Evolutionary conservation across 2,329 filamentous ascomycete genomes (phyloP).

Genomic region (Arthrobotrys pseudoclavata): DNA sequence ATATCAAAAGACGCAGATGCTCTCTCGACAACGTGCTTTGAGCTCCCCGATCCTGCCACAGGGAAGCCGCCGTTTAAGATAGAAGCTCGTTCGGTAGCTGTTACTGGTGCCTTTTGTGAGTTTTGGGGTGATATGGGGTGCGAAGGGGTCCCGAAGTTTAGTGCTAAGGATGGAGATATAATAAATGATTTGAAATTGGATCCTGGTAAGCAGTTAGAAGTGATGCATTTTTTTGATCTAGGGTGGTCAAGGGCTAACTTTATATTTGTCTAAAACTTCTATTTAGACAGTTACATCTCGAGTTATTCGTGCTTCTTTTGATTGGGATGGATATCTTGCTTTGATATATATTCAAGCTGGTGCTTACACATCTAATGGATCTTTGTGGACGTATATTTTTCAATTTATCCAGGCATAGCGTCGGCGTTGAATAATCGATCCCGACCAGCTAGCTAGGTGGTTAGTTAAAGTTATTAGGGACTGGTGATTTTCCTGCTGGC

Average conservation of each 20-base stretch:
- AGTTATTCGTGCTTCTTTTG: constrained; percentile 3
- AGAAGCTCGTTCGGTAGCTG: neutral
- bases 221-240: neutral
- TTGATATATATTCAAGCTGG: too few species aligned
- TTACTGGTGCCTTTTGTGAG: neutral
- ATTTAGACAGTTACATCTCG: neutral
- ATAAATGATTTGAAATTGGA: neutral
- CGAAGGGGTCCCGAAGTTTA: neutral
- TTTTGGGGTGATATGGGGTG: neutral
- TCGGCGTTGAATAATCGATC: too few species aligned
- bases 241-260: neutral
- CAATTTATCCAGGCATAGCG: too few species aligned
- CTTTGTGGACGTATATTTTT: too few species aligned
- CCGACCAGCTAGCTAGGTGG: too few species aligned
- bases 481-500: too few species aligned
- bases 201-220: neutral
- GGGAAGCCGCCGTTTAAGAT: neutral
- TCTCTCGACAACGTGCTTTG: neutral
- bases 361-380: too few species aligned
- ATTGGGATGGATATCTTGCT: neutral
- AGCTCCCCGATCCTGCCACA: neutral
- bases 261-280: neutral
- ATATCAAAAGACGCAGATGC: neutral
- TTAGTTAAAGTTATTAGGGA: too few species aligned
- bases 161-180: neutral